Base-by-base conservation (phyloP, 345 rosid species). In the Capsella bursapastoris region DNA sequence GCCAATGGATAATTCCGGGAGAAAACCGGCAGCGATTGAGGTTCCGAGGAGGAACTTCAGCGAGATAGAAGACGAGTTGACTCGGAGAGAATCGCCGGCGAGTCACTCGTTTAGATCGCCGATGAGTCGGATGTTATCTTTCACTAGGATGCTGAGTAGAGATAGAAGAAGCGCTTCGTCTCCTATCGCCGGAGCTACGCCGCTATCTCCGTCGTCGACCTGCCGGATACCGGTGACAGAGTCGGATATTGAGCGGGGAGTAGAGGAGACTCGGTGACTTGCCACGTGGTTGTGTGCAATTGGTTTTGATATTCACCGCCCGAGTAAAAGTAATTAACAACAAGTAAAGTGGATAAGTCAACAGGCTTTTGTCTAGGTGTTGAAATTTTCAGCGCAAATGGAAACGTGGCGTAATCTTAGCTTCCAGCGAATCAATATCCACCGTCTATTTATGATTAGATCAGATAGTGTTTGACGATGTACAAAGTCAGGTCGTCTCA, bases 41-140 rank as follows among this genome's bases (percentile, higher is more conserved):
- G 79, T 83, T 3, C 84, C 86, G 31, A 70, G 61, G 28, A 83
- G 82, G 59, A 78, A 59, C 27, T 22, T 32, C 2, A 43, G 13
- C 8, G 90, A 80, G 56, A 72, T 85, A 0, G 70, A 71, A 6
- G 71, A 71, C 10, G 83, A 77, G 51, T 51, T 78, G 43, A 76
- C 32, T 7, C 72, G 83, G 53, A 73, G 51, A 15, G 51, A 66
- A 43, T 78, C 79, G 44, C 75, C 78, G 7, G 71, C 81, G 71
- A 81, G 57, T 79, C 84, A 77, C n/a, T 73, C 87, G 56, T 86
- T 71, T 11, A 79, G 82, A 57, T 89, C 94, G 31, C 89, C 89
- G 11, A 80, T 82, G 85, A 76, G 81, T 70, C 83, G 89, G 13
- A 82, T 87, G 86, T 18, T 87, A 53, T 87, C 96, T 5, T 82